Base-by-base conservation (phyloP, 2,329 filamentous ascomycete species). In the Hypoxylon sp. region DNA sequence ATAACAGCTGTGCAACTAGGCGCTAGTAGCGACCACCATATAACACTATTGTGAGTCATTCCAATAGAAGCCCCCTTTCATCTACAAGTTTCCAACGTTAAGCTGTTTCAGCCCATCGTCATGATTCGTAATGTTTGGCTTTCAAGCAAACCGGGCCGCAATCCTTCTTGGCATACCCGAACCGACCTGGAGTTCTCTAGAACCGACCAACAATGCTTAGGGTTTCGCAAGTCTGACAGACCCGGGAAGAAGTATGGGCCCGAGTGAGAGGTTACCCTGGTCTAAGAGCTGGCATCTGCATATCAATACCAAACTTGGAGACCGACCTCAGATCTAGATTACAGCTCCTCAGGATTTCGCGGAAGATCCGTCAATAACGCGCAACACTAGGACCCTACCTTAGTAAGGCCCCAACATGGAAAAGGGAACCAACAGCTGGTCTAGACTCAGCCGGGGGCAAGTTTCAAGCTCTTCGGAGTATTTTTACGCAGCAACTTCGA, bases 281-380 rank as follows among this genome's bases (percentile, higher is more conserved):
- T 43, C 11, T 19, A 2, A 45, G 41, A 10, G 19, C 53, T 17
- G 3, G n/a, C 10, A 23, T 46, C 2, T n/a, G 38, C 32, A 21
- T 30, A 46, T 57, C 45, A 6, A 52, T 57, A 25, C 57, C 45
- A 23, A 57, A 52, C 55, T 36, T 17, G 38, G 51, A 45, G 19
- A 50, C 41, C 48, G 49, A 60, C 43, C 17, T 49, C 36, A 43
- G 34, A 32, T 56, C 17, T 43, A 43, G 30, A 41, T 52, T 23
- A 6, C 36, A 46, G 19, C n/a, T 60, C 25, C 45, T 21, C 34
- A 17, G 9, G 46, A 38, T 46, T 46, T 56, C n/a, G 51, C 46
- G 46, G 43, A 32, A n/a, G 13, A 19, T 28, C 48, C 55, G 34
- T 38, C 19, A 32, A 38, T 5, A 36, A 51, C 17, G 32, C 10